Evolutionary conservation across 202 grass and related monocot species (phyloP).

Genomic region (Dendrocalamus latiflorus): DNA sequence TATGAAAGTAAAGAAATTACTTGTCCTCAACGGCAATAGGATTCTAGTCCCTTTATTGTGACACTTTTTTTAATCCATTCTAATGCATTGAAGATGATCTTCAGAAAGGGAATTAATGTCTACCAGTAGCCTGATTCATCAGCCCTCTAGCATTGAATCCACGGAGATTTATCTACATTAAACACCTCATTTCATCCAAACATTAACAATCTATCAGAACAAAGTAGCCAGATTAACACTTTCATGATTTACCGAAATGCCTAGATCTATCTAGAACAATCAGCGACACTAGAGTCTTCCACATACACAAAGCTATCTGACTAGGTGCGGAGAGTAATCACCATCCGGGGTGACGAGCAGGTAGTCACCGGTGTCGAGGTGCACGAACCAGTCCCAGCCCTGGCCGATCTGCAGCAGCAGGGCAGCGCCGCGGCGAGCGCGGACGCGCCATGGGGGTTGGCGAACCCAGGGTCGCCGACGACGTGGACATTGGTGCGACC

Average conservation of each 20-base stretch:
- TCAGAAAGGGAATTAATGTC: background rate
- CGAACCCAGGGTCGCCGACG: constrained; percentile 66
- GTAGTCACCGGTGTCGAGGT: constrained; percentile 80
- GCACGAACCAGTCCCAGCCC: no score
- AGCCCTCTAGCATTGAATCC: background rate
- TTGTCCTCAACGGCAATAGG: background rate
- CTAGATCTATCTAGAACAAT: constrained; percentile 25
- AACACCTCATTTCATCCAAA: background rate
- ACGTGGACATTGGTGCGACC: constrained; percentile 62
- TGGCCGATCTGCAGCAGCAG: constrained; percentile 52
- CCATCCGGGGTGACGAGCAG: constrained; percentile 76
- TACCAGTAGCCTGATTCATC: background rate
- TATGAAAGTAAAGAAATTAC: background rate
- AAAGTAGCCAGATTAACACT: background rate
- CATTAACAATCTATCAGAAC: background rate
- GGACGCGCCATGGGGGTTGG: constrained; percentile 70
- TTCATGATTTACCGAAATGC: background rate
- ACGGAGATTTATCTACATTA: background rate
- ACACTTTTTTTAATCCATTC: background rate
- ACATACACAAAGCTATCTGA: background rate
- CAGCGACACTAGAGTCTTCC: background rate
- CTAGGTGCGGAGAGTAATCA: constrained; percentile 29
- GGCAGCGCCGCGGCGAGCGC: constrained; percentile 59
- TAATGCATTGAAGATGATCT: background rate
- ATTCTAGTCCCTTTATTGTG: background rate